Base-by-base conservation (phyloP, 1,284 basidiomycete genomes). In the Butyriboletus appendiculatus region DNA sequence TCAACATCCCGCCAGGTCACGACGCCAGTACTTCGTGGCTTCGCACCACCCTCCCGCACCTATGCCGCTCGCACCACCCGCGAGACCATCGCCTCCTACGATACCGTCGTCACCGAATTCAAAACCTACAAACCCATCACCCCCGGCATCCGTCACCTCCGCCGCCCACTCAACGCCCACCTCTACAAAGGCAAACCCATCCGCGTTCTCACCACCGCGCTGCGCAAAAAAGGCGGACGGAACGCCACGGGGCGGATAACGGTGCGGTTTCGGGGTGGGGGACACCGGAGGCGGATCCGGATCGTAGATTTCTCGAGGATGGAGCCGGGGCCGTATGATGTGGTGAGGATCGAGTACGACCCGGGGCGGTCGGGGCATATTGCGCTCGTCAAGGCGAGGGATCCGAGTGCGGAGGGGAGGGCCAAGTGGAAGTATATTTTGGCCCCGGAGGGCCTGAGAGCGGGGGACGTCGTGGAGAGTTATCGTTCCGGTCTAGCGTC, bases 301-400 rank as follows among this genome's bases (percentile, higher is more conserved):
- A 78, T 88, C 40, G 77, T 99, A 55, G 97, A 99, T 74, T 99
- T 97, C 69, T 80, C 82, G 75, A 85, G 93, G 47, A 75, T 74
- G 45, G 85, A 88, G 59, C 73, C 82, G 0, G 96, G 96, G 8
- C 78, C 88, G 40, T 92, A 94, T 69, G 88, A 94, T 61, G 95
- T 98, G 41, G 81, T 96, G 15, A 84, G 96, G 41, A 92, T 99
- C 64, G 96, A 99, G 74, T 99, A 98, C 71, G 96, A 99, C 76
- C 96, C 96, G 0, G 92, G 92, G 32, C 82, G 96, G 47, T 92
- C 88, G 41, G 94, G 92, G 4, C 97, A 99, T 72, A 96, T 99
- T 65, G 96, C 96, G 1, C 81, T 99, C 50, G 69, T 98, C 60
- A 79, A 81, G 64, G 84, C 80, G 68, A 78, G 86, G 55, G 73